Conservation (phyloP, 2,329 filamentous ascomycete genomes). For the Podosphaera aphanis region DNA sequence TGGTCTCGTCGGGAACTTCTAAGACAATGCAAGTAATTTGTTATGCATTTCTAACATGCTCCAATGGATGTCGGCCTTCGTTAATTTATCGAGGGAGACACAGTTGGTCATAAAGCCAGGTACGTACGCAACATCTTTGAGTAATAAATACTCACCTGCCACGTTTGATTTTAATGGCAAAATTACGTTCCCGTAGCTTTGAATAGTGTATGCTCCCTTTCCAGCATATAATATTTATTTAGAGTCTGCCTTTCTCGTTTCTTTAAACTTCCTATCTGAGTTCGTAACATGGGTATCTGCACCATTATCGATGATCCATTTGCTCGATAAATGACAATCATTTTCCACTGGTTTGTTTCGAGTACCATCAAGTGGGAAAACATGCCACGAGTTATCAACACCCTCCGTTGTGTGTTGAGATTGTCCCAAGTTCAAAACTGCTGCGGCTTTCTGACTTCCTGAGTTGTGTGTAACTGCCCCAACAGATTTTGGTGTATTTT, state of each 20-base stretch:
- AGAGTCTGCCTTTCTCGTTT: background rate
- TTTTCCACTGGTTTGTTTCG: background rate
- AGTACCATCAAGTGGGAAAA: too few species aligned
- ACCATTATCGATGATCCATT: slow-evolving; percentile 1
- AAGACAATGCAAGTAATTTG: too few species aligned
- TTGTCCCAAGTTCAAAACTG: too few species aligned
- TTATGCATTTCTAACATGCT: too few species aligned
- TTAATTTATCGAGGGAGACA: background rate
- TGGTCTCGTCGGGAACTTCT: too few species aligned
- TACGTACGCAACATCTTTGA: background rate
- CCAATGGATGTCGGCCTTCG: background rate
- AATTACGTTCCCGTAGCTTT: background rate
- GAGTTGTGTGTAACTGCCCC: too few species aligned
- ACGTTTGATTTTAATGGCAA: background rate
- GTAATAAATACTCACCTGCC: background rate
- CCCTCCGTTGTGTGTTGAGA: background rate
- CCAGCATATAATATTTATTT: background rate
- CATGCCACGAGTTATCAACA: background rate
- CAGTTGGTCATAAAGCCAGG: background rate
- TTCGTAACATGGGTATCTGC: background rate
- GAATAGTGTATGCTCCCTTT: background rate
- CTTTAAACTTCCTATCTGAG: background rate
- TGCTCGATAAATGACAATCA: background rate
- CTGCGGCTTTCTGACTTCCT: too few species aligned
- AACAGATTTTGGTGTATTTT: too few species aligned